Evolutionary conservation across 176 grass and related monocot genomes (phyloP), one percentile per base, ranked within the genome.

Genomic region (Bromus sterilis): DNA sequence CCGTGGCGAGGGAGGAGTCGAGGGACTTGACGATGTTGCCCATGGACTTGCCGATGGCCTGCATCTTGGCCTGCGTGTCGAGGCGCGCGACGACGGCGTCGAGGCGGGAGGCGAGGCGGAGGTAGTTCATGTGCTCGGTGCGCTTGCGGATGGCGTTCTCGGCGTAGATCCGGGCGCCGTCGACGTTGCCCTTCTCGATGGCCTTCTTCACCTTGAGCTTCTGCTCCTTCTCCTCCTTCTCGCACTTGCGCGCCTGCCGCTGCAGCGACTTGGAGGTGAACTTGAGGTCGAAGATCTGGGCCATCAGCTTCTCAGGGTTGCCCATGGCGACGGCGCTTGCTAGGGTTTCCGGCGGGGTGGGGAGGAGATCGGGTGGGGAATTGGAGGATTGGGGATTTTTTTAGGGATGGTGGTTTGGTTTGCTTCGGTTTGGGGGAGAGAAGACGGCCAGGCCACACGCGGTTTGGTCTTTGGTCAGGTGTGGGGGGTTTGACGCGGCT

Each of bases 121-220:
- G 92, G 86, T 93, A 98, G 84, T 98, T 95, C 92, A 95, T 95
- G 80, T 98, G 95, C 88, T 95, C 95, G 20, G 90, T 95, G 78
- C 92, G 92, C 77, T 98, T 95, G 81, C 95, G 88, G 76, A 98
- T 98, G 64, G 95, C 95, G 81, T 98, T 98, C 86, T 98, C 95
- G 21, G 95, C 95, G 79, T 98, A 98, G 87, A 98, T 94, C 48
- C 95, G 92, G 7, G 95, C 95, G 81, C 95, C 95, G 76, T 94
- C 92, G 79, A 93, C 68, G 90, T 98, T 98, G 6, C 92, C 95
- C 88, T 98, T 95, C 87, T 98, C 96, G 79, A 95, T 93, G 24
- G 96, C 93, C 88, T 98, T 98, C 92, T 95, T 98, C 13, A 95
- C 95, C 95, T 98, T 94, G 78, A 98, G 88, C 81, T 94, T 98